A percentile compares a stretch with the other conserved stretches of the same genome.
Conservation (phyloP, 2,329 filamentous ascomycete species). For the Exophiala spinifera region DNA sequence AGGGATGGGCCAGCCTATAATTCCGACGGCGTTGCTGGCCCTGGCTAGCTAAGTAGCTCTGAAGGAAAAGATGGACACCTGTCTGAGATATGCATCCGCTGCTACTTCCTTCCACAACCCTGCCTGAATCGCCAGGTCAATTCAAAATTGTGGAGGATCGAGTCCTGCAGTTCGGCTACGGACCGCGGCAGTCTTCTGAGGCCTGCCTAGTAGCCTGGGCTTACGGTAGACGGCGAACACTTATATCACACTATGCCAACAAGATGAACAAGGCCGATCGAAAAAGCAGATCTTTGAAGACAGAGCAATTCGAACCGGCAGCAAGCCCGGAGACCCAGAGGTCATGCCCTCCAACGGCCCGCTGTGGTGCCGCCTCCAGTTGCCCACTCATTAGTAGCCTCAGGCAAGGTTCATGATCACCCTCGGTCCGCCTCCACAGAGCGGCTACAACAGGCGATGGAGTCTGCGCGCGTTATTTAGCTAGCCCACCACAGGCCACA, state of each 20-base stretch:
- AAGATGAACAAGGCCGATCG: constrained; percentile 5
- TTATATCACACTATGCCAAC: not conserved
- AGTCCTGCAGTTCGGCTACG: not conserved
- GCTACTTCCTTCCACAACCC: not conserved
- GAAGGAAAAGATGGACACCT: not conserved
- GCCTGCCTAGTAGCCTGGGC: too few species aligned
- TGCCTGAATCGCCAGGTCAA: not conserved
- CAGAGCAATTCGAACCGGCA: constrained; percentile 13
- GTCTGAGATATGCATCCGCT: not conserved
- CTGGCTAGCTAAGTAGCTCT: not conserved
- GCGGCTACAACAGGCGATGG: constrained; percentile 4
- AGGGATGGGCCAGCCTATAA: not conserved
- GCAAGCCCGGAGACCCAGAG: not conserved
- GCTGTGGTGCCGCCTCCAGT: constrained; percentile 14
- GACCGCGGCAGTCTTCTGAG: not conserved
- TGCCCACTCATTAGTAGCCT: constrained; percentile 4
- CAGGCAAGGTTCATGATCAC: constrained; percentile 21
- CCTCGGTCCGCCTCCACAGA: constrained; percentile 24
- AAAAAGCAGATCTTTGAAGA: not conserved
- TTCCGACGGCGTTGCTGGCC: not conserved
- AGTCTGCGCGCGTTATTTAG: not conserved
- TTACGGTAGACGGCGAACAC: too few species aligned
- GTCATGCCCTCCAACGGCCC: constrained; percentile 5
- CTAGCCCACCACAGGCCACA: too few species aligned
- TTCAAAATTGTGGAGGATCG: not conserved